A percentile compares a stretch with the other conserved stretches of the same genome.
Conservation (phyloP, 1,284 basidiomycete species). For the Ustilago crameri region DNA sequence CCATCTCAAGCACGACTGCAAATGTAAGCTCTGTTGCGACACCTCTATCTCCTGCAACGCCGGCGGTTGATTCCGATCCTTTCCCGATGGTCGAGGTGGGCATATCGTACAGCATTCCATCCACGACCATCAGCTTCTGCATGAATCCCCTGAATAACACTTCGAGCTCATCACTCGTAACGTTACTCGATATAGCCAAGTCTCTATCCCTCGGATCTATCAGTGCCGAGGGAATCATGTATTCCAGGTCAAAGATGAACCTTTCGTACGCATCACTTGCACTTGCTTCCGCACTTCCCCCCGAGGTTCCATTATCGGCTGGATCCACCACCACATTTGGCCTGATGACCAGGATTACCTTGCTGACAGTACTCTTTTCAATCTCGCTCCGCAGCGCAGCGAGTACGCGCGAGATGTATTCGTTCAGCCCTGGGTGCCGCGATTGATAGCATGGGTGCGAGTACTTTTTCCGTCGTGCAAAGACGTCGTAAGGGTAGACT, state of each 20-base stretch:
- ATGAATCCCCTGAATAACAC: slow-evolving; percentile 86
- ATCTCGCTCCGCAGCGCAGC: slow-evolving; percentile 82
- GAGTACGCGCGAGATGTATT: slow-evolving; percentile 85
- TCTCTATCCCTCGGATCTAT: slow-evolving; percentile 74
- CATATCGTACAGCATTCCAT: slow-evolving; percentile 74
- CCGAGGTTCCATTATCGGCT: neutral
- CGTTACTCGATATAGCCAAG: slow-evolving; percentile 75
- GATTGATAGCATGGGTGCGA: slow-evolving; percentile 89
- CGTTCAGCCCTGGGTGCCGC: slow-evolving; percentile 84
- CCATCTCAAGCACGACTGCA: slow-evolving; percentile 82
- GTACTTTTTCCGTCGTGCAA: slow-evolving; percentile 86
- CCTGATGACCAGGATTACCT: slow-evolving; percentile 22
- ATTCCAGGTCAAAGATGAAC: slow-evolving; percentile 74
- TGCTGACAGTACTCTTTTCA: slow-evolving; percentile 45
- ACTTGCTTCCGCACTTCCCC: neutral
- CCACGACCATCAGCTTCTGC: slow-evolving; percentile 82
- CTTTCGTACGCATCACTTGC: slow-evolving; percentile 72
- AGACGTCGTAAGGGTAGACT: slow-evolving; percentile 88
- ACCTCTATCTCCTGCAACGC: neutral
- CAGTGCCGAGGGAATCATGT: slow-evolving; percentile 79
- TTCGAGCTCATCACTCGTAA: slow-evolving; percentile 75
- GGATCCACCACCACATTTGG: slow-evolving; percentile 24
- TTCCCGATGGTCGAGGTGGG: slow-evolving; percentile 8
- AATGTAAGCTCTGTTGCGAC: slow-evolving; percentile 80
- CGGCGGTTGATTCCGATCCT: neutral